These are phyloP conservation scores for Ophiostoma fasciatum DNA, from an alignment of 2,329 filamentous ascomycete species.

Conservation along the genomic window DNA sequence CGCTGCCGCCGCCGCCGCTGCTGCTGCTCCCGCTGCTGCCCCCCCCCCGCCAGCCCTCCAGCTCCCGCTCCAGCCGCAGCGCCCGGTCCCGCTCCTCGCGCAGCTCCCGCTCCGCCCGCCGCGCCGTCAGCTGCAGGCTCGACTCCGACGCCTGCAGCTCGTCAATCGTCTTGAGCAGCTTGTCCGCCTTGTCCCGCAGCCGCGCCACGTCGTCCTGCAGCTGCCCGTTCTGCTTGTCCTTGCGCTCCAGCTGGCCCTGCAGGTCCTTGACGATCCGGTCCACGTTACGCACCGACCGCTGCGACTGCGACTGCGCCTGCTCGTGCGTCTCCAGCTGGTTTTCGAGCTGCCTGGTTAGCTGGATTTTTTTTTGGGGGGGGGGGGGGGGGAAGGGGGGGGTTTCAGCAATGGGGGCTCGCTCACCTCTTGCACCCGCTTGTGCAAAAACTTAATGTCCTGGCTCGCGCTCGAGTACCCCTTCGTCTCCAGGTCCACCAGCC, in stretches of 20 bases:
- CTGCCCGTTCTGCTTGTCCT: conserved; percentile 73
- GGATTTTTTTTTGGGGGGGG: no score
- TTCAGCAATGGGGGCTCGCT: conserved; percentile 22
- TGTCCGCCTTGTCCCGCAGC: conserved; percentile 79
- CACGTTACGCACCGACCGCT: conserved; percentile 78
- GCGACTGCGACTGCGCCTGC: conserved; percentile 61
- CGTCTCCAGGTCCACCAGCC: conserved; percentile 84
- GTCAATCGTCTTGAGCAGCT: conserved; percentile 80
- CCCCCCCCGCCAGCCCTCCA: conserved; percentile 78
- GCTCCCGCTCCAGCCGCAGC: conserved; percentile 69
- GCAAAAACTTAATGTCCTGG: conserved; percentile 87
- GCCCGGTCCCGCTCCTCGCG: conserved; percentile 76
- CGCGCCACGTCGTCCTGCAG: conserved; percentile 72
- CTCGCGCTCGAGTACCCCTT: conserved; percentile 92
- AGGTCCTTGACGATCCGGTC: conserved; percentile 91
- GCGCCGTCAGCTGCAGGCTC: conserved; percentile 61
- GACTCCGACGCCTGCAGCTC: conserved; percentile 85
- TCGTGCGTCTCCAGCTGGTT: conserved; percentile 74
- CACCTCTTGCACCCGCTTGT: conserved; percentile 91
- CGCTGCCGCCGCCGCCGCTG: conserved; percentile 54
- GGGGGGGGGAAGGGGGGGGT: no score
- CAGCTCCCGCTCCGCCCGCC: conserved; percentile 78
- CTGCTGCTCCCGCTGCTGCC: conserved; percentile 75
- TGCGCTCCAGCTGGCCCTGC: conserved; percentile 80
- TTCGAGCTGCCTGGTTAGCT: conserved; percentile 51